A percentile compares a stretch with the other conserved stretches of the same genome.
Conservation (phyloP, 768 basidiomycete species). For the Tulasnella calospora region DNA sequence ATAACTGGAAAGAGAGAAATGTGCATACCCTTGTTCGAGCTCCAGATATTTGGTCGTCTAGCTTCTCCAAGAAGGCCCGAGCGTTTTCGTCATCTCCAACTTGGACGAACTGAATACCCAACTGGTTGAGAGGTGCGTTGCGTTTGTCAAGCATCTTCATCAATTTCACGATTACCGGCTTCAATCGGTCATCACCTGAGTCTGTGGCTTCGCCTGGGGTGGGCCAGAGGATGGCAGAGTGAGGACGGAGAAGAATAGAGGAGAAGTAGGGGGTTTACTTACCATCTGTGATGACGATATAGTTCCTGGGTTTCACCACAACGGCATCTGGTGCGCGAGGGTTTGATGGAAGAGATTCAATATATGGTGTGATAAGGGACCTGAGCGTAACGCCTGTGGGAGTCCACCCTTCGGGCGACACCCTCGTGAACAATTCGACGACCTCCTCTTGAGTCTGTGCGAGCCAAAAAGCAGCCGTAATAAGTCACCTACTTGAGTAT, state of each 20-base stretch:
- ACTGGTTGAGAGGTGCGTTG: conserved; percentile 38
- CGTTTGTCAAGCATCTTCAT: conserved; percentile 38
- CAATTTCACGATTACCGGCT: not conserved
- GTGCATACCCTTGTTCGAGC: conserved; percentile 47
- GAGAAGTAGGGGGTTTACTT: conserved; percentile 30
- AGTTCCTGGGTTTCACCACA: conserved; percentile 52
- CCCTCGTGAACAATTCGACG: conserved; percentile 42
- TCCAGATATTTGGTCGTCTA: conserved; percentile 40
- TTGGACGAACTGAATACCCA: conserved; percentile 62
- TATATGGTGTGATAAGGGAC: conserved; percentile 32
- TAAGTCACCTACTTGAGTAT: not conserved
- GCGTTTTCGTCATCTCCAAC: conserved; percentile 49
- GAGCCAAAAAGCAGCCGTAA: not conserved
- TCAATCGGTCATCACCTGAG: not conserved
- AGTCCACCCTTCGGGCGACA: conserved; percentile 43
- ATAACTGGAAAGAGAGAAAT: not conserved
- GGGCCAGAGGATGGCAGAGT: not conserved
- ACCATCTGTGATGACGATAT: conserved; percentile 62
- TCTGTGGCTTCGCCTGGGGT: conserved; percentile 23
- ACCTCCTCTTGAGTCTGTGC: conserved; percentile 42
- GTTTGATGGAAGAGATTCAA: conserved; percentile 41
- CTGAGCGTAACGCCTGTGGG: conserved; percentile 38
- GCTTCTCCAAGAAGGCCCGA: conserved; percentile 43
- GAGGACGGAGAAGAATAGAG: not conserved
- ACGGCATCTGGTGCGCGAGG: conserved; percentile 32